Evolutionary conservation across 352 stramenopile species (phyloP), one percentile per base, ranked within the genome.

Genomic region (Blastocystis sp.): DNA sequence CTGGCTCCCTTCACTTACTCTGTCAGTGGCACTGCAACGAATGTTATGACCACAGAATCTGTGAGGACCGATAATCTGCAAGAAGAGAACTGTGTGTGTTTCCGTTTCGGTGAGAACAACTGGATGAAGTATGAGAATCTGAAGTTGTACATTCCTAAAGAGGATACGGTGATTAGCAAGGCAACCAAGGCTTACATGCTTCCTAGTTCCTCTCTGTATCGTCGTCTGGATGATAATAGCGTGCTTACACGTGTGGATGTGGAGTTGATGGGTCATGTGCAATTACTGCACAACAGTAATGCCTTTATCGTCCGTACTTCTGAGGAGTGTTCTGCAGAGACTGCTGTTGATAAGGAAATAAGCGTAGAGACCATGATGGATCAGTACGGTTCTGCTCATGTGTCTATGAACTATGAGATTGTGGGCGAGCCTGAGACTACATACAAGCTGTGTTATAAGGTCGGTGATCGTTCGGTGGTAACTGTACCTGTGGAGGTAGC

Each of bases 371-470:
- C 19, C 12, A n/a, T 32, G 24, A 19, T 32, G 3, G 67, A 52
- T 56, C 46, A 66, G 71, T 83, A 83, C 29, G 71, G 71, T 42
- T 49, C 32, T 16, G 52, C n/a, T 21, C 6, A 35, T 29, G 71
- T 59, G 29, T 52, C n/a, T 29, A 32, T 83, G 71, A 37, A 27
- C 1, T 83, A 83, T 32, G 3, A 52, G n/a, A 9, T 83, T 14
- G 35, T 42, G 29, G 43, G 43, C 9, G 9, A 16, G 4, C n/a
- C n/a, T 37, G 51, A 83, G 2, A 12, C 49, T 32, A 46, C 46
- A 9, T 83, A 83, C 51, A 83, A 66, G 43, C n/a, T 83, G 49
- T 83, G 71, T 49, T 83, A 83, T 24, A 24, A 27, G 71, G 21
- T 83, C 11, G 71, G 51, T 24, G 35, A 29, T 43, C n/a, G 39